Percentiles rank a stretch among this genome's conserved stretches.
These are phyloP conservation scores for Blastomyces gilchristii DNA, from an alignment of 2,329 filamentous ascomycete genomes.

Conservation along the genomic window DNA sequence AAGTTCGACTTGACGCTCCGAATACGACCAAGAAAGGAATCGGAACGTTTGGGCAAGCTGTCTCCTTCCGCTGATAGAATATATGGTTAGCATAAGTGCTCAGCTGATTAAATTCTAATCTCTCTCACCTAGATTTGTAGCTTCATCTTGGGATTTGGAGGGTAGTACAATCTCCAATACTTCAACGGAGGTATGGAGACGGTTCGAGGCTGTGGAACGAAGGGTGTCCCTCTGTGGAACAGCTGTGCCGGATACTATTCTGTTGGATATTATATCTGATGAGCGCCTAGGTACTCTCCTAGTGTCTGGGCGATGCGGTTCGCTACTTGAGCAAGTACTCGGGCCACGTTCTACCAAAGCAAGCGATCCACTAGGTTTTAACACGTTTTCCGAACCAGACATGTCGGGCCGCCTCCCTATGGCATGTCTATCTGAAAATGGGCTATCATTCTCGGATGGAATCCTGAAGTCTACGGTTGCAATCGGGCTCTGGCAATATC, in stretches of 20 bases:
- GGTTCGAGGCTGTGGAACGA: slow-evolving; percentile 11
- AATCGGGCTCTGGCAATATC: slow-evolving; percentile 16
- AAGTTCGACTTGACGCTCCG: slow-evolving; percentile 29
- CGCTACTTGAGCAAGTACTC: neutral
- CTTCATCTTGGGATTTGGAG: neutral
- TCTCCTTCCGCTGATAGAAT: neutral
- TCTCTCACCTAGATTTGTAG: slow-evolving; percentile 3
- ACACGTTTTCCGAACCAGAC: neutral
- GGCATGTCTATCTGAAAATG: slow-evolving; percentile 13
- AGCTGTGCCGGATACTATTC: slow-evolving; percentile 18
- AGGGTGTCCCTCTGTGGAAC: slow-evolving; percentile 17
- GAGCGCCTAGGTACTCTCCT: slow-evolving; percentile 16
- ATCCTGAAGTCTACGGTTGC: slow-evolving; percentile 8
- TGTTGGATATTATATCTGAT: slow-evolving; percentile 17
- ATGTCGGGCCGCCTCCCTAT: neutral
- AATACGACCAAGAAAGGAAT: slow-evolving; percentile 20
- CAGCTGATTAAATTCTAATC: neutral
- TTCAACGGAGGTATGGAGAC: slow-evolving; percentile 23
- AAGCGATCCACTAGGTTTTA: neutral
- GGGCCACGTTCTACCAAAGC: neutral
- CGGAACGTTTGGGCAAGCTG: neutral
- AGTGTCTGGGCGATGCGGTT: neutral
- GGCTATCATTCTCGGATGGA: slow-evolving; percentile 7
- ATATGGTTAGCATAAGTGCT: neutral
- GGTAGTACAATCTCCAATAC: slow-evolving; percentile 9